Base-by-base conservation (phyloP, 2,329 filamentous ascomycete species). In the Calonectria pseudoreteaudii region DNA sequence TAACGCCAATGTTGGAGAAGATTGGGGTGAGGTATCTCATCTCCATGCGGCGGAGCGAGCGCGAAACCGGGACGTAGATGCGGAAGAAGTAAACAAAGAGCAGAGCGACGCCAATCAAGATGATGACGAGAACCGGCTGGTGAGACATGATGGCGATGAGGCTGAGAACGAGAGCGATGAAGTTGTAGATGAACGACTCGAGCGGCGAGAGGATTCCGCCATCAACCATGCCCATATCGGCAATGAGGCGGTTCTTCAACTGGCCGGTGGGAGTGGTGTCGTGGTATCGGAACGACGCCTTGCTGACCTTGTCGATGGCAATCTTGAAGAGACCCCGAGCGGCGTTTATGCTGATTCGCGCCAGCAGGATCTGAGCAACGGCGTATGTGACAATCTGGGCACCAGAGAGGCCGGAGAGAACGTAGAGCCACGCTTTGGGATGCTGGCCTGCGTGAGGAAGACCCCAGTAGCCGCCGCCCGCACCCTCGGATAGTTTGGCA, bases 231-330 rank as follows among this genome's bases (percentile, higher is more conserved):
- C 94, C 94, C 85, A 98, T 97, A 80, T 98, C 95, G 1, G 94
- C 95, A 0, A 95, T 98, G 74, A 98, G 88, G 10, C 96, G 91
- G 82, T 98, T 98, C 94, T 98, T 98, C 74, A 98, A 87, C 60
- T 96, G 91, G 0, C 96, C 96, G 0, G 97, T 93, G 0, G 96
- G 96, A 0, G 96, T 98, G 5, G 95, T 92, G 81, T 98, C 96
- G 85, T 98, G 97, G 83, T 96, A 98, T 1, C 95, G 92, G 85
- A 98, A 98, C 0, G 93, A 96, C 0, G 95, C 94, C 79, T 92
- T 91, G 81, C 93, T 93, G 65, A 98, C 94, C 66, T 90, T 91
- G 2, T 89, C 86, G 85, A 98, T 91, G 26, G 95, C 94, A 49
- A 91, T 88, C 74, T 87, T 87, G 84, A 98, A 98, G 65, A 98